A percentile compares a stretch with the other conserved stretches of the same genome.
Conservation (phyloP, 345 rosid species). For the Ailanthus altissimus region DNA sequence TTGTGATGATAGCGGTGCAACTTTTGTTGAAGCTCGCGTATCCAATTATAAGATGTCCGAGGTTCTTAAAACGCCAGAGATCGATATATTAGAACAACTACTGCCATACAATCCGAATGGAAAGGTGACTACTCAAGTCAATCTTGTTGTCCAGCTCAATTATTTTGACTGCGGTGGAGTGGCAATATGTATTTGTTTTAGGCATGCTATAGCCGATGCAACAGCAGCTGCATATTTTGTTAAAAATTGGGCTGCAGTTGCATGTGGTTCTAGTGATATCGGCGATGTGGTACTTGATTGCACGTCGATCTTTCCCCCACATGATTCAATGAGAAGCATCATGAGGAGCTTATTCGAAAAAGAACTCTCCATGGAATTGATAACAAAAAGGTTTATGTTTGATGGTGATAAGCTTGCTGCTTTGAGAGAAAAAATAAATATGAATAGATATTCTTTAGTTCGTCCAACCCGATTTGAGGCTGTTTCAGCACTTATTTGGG, state of each 20-base stretch:
- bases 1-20: constrained; percentile 28
- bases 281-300: too few species aligned
- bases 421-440: too few species aligned
- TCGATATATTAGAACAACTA: not conserved
- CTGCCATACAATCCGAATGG: not conserved
- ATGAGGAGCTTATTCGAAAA: too few species aligned
- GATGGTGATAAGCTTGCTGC: too few species aligned
- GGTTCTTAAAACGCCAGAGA: not conserved
- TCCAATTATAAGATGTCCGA: not conserved
- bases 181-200: constrained; percentile 18
- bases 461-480: too few species aligned
- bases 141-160: constrained; percentile 15
- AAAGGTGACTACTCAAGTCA: not conserved
- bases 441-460: too few species aligned
- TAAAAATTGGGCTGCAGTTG: constrained; percentile 16
- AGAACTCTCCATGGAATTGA: too few species aligned
- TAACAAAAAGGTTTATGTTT: too few species aligned
- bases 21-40: not conserved
- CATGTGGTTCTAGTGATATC: not conserved
- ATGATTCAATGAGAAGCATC: too few species aligned
- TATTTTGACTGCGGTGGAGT: constrained; percentile 28
- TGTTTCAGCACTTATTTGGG: too few species aligned
- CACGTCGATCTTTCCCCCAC: too few species aligned
- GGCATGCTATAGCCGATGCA: constrained; percentile 25
- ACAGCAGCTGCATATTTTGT: constrained; percentile 9